Evolutionary conservation across 805 yeast species (phyloP), one percentile per base, ranked within the genome.

Genomic region (Monosporozyma yasuniensis): DNA sequence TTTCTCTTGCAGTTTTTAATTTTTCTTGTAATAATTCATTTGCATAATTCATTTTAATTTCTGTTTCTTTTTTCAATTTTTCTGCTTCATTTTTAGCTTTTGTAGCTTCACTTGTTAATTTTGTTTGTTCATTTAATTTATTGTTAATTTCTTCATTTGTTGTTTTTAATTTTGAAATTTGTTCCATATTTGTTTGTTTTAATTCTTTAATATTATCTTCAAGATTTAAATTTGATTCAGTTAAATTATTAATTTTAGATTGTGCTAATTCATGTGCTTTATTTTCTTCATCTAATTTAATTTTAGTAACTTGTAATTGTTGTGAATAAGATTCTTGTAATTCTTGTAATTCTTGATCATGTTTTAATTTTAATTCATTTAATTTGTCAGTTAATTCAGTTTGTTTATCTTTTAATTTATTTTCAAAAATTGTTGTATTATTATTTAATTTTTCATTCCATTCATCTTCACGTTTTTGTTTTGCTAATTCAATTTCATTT

Each of bases 401-500:
- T 46, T 63, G 58, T 48, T 64, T 66, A 23, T 56, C 54, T 21
- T 54, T 52, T 42, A 64, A 47, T 32, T 59, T 49, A 25, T 55
- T 56, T 41, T 58, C 59, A 34, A 60, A 65, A 25, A 51, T 54
- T 12, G 60, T 54, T 22, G 58, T 55, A 45, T 60, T 61, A 16
- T 56, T 59, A 35, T 61, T 61, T 21, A 60, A 59, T 42, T 61
- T 61, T 34, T 53, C 48, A 21, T 56, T 56, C 52, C 63, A 51
- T 42, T 57, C 54, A 30, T 53, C 56, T 45, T 63, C 67, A 45
- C 58, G 62, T 38, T 54, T 62, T 28, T 50, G 51, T 41, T 59
- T 57, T 42, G 60, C 62, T 19, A 57, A 52, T 32, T 64, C 65
- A 42, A 64, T 51, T 37, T 61, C 59, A 44, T 63, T 61, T 1